Base-by-base conservation (phyloP, 2,329 filamentous ascomycete genomes). In the Microsporum audouinii region DNA sequence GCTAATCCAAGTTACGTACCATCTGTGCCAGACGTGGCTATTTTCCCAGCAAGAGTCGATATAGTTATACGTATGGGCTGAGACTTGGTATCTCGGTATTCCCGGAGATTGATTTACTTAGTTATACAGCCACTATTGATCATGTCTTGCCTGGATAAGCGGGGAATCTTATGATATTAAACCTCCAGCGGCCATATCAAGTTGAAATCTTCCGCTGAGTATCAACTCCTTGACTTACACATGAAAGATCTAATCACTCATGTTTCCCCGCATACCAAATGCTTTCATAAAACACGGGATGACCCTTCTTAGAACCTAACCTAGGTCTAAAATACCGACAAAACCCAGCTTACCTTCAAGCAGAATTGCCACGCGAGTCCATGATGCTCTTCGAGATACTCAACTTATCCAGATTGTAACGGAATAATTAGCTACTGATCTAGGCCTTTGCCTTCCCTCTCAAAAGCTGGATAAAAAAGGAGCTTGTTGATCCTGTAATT, bases 221-320 rank as follows among this genome's bases (percentile, higher is more conserved):
- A 86, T 67, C 75, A 80, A 1, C 95, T 95, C 72, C 73, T 95
- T 8, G 82, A 87, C 61, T 86, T 74, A 41, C 74, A 95, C 12
- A 87, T 90, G 67, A 79, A 80, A n/a, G 91, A 95, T 69, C 70
- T 95, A 29, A 76, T 95, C 59, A 89, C 90, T 12, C 81, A 89
- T 33, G 72, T 91, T 8, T 75, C 78, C 6, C 84, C 86, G 0
- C 89, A 89, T 72, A 80, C 86, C 1, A 76, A 83, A 5, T 84
- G 92, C 75, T 95, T 92, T 78, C 90, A 95, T 75, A 88, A 88
- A 0, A 91, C 91, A 51, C 91, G 91, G 60, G 91, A 95, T 68
- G 91, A 95, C 76, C 89, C 69, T 78, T 78, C 45, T 80, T 92
- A 8, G 90, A 95, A 70, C 82, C 86, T 3, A 87, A 83, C 0